These are phyloP conservation scores for Trebouxiophyceae sp. DNA, from an alignment of 163 green algal genomes.

Conservation along the genomic window DNA sequence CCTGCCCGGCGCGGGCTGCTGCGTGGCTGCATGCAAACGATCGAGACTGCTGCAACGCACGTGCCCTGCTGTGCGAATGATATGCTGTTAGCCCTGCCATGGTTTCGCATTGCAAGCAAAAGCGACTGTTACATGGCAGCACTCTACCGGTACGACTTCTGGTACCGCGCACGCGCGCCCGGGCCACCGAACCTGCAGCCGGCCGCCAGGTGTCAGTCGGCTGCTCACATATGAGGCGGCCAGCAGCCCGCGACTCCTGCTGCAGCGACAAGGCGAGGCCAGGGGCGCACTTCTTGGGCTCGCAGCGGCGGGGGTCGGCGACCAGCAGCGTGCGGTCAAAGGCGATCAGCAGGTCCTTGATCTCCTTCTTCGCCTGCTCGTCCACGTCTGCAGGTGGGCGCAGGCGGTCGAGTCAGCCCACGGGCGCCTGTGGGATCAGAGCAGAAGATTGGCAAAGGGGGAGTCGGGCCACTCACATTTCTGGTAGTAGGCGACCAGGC, in stretches of 20 bases:
- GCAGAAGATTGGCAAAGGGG: too few species aligned
- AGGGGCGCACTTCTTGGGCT: constrained; percentile 95
- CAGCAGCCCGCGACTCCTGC: background rate
- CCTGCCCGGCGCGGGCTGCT: too few species aligned
- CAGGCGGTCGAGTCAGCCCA: too few species aligned
- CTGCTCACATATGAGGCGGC: background rate
- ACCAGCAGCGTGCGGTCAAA: constrained; percentile 98
- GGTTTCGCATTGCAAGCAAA: too few species aligned
- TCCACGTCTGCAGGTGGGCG: constrained; percentile 73
- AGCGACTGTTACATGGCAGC: too few species aligned
- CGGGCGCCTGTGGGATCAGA: too few species aligned
- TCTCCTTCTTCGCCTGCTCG: constrained; percentile 94
- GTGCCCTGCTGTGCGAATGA: too few species aligned
- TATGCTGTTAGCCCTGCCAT: too few species aligned
- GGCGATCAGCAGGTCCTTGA: constrained; percentile 93
- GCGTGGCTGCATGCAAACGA: too few species aligned
- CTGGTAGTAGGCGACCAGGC: constrained; percentile 97
- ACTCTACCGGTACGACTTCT: constrained; percentile 97
- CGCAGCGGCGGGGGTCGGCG: constrained; percentile 90
- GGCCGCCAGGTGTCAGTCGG: background rate
- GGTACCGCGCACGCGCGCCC: constrained; percentile 87
- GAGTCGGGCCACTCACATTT: constrained; percentile 85
- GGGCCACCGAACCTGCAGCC: constrained; percentile 79
- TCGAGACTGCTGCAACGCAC: too few species aligned
- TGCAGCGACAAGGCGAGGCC: background rate